Conservation (phyloP, 2,329 filamentous ascomycete species). For the Botrytis elliptica region DNA sequence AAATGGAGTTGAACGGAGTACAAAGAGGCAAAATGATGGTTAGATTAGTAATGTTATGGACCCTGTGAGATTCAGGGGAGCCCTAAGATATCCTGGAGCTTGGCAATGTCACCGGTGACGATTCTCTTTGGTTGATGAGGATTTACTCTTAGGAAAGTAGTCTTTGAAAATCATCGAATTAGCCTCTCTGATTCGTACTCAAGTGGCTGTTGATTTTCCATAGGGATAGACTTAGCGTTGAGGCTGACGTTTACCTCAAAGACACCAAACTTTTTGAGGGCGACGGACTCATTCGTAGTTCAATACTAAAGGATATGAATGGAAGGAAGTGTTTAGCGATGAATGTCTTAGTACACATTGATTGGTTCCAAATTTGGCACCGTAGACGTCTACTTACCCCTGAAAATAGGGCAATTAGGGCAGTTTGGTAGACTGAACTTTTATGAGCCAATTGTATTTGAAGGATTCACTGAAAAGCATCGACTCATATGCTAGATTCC, state of each 20-base stretch:
- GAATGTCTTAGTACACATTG: not conserved
- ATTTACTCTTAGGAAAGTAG: not conserved
- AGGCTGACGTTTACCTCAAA: not conserved
- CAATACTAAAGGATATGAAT: not conserved
- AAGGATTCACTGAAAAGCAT: not conserved
- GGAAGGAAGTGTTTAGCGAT: slow-evolving; percentile 2
- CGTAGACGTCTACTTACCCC: not conserved
- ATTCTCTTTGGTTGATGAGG: not conserved
- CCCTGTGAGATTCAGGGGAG: slow-evolving; percentile 10
- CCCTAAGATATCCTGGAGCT: not conserved
- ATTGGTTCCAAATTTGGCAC: slow-evolving; percentile 1
- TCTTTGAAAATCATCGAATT: not conserved
- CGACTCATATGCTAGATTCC: not conserved
- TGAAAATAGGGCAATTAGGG: not conserved
- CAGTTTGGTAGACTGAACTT: not conserved
- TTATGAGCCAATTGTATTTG: not conserved
- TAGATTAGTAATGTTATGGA: slow-evolving; percentile 1
- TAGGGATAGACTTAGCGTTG: not conserved
- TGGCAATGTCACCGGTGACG: not conserved
- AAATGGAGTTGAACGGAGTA: not conserved
- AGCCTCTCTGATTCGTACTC: not conserved
- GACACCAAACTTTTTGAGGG: not conserved
- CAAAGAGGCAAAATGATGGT: not conserved
- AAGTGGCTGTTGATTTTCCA: not conserved
- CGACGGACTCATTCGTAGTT: not conserved